Percentiles rank a stretch among this genome's conserved stretches.
phyloP scores from a whole-genome alignment of 495 filamentous ascomycete species.

The Viridothelium virens region DNA sequence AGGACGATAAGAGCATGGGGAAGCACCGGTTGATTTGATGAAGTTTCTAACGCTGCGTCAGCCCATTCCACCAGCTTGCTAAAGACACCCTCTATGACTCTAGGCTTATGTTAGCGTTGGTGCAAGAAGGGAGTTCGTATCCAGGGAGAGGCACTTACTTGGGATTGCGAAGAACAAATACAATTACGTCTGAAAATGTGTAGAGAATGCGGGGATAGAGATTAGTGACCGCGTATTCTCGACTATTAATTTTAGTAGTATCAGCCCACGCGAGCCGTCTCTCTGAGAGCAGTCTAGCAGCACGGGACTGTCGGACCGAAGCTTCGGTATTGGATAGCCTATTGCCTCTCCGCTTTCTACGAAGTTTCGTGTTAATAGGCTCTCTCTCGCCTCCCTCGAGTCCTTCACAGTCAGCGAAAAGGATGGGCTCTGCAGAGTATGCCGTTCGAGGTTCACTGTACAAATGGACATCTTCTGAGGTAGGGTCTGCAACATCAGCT shows the following conservation, averaged over 20 bases:
- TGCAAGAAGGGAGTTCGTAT: neutral
- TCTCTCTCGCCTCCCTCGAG: conserved; percentile 43
- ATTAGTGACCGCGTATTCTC: conserved; percentile 40
- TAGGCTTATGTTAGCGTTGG: conserved; percentile 3
- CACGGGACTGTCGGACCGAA: neutral
- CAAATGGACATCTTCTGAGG: conserved; percentile 57
- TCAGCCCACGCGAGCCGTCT: conserved; percentile 38
- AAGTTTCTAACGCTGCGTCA: conserved; percentile 41
- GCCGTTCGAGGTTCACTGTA: conserved; percentile 52
- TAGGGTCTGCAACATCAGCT: conserved; percentile 41
- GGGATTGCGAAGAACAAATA: conserved; percentile 31
- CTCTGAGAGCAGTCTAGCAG: conserved; percentile 3
- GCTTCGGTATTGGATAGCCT: neutral
- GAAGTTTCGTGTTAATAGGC: neutral
- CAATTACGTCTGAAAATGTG: conserved; percentile 34
- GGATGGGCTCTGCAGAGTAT: conserved; percentile 37
- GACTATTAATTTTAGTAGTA: conserved; percentile 34
- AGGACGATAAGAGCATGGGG: conserved; percentile 50
- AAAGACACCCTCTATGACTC: conserved; percentile 28
- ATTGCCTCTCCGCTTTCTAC: neutral
- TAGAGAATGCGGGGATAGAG: conserved; percentile 48
- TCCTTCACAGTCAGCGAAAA: conserved; percentile 54
- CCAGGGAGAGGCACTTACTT: conserved; percentile 15
- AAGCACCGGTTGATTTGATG: conserved; percentile 47
- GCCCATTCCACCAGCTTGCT: conserved; percentile 42